Conservation (phyloP, 306 rosid species). For the Cercis canadensis region DNA sequence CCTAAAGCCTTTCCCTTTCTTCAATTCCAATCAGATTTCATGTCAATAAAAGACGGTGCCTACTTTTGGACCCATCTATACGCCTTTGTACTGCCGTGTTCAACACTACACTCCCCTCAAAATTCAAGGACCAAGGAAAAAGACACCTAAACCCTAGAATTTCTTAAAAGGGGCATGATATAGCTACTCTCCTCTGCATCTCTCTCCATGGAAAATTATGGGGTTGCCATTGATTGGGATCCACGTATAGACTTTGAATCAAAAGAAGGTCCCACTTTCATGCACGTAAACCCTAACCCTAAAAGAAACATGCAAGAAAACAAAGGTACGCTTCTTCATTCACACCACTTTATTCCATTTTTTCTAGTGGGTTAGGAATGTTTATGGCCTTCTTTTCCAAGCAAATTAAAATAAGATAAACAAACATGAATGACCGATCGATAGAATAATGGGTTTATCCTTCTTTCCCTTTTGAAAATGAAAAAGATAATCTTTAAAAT, state of each 20-base stretch:
- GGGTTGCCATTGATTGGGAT: constrained; percentile 22
- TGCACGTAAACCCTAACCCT: constrained; percentile 46
- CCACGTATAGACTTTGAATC: constrained; percentile 10
- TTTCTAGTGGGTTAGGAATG: constrained; percentile 29
- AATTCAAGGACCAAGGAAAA: constrained; percentile 51
- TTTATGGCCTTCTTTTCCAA: constrained; percentile 24
- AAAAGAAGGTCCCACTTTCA: constrained; percentile 43
- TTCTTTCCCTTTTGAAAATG: constrained; percentile 39
- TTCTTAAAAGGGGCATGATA: constrained; percentile 26
- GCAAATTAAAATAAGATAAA: constrained; percentile 19
- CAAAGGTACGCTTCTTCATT: constrained; percentile 20
- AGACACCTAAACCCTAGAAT: constrained; percentile 36
- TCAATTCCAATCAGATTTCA: constrained; percentile 41
- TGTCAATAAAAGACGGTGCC: constrained; percentile 89
- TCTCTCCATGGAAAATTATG: constrained; percentile 33
- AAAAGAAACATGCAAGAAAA: constrained; percentile 12
- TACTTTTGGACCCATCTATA: constrained; percentile 70
- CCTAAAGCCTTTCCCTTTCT: constrained; percentile 39
- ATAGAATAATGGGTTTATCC: constrained; percentile 15
- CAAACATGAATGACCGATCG: constrained; percentile 22
- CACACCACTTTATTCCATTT: constrained; percentile 37
- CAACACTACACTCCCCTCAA: constrained; percentile 57
- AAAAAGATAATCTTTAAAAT: constrained; percentile 36
- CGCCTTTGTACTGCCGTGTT: constrained; percentile 62
- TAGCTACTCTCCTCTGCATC: constrained; percentile 31